Evolutionary conservation across 176 grass and related monocot species (phyloP).

Genomic region (Lolium multiflorum): DNA sequence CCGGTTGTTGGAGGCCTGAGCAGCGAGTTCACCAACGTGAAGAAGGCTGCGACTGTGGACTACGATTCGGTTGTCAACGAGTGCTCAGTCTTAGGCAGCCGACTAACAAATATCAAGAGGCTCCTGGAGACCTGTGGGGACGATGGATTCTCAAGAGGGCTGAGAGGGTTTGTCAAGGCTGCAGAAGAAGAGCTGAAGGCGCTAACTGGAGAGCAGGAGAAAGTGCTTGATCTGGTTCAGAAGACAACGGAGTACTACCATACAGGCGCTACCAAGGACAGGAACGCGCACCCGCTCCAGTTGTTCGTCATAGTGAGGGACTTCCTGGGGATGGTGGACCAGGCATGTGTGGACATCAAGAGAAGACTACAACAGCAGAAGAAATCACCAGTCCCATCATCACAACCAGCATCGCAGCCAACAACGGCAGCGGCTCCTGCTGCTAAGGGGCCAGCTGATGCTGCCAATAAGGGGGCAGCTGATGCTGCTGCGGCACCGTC

Average conservation of each 20-base stretch:
- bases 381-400: slow-evolving; percentile 32
- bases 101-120: slow-evolving; percentile 61
- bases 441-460: not conserved
- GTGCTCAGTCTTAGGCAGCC: slow-evolving; percentile 48
- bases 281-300: slow-evolving; percentile 68
- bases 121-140: slow-evolving; percentile 65
- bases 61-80: slow-evolving; percentile 61
- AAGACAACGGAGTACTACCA: slow-evolving; percentile 91
- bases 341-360: slow-evolving; percentile 86
- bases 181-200: slow-evolving; percentile 67
- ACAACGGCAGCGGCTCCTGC: not conserved
- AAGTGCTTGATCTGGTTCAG: slow-evolving; percentile 80
- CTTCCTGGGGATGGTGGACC: slow-evolving; percentile 93
- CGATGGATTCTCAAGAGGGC: slow-evolving; percentile 73
- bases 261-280: slow-evolving; percentile 73
- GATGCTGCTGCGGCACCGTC: slow-evolving; percentile 36
- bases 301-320: slow-evolving; percentile 94
- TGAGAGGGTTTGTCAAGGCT: slow-evolving; percentile 65
- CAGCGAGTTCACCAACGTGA: slow-evolving; percentile 78
- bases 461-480: slow-evolving; percentile 32
- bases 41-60: slow-evolving; percentile 77
- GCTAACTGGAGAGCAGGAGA: slow-evolving; percentile 63
- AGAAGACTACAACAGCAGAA: slow-evolving; percentile 81
- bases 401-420: slow-evolving; percentile 36
- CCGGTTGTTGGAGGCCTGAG: slow-evolving; percentile 86